Evolutionary conservation across 768 basidiomycete species (phyloP), one percentile per base, ranked within the genome.

Genomic region (Boletales sp.): DNA sequence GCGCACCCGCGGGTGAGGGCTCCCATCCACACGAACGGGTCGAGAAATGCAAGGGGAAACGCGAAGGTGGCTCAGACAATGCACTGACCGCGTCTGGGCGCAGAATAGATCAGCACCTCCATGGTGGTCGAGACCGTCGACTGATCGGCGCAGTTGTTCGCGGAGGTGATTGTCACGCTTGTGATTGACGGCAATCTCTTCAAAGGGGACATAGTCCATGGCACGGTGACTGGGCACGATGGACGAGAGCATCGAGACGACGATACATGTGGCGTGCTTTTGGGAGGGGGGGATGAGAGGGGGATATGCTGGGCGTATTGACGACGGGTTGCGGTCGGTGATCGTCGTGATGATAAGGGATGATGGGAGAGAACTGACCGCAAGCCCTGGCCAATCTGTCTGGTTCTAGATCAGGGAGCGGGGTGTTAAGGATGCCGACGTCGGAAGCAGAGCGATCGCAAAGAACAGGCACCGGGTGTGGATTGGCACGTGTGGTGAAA

Each of bases 311-410:
- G 32, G 32, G 33, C 3, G 32, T 43, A 50, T n/a, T 19, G 48
- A 39, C 21, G 31, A 35, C 45, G 52, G 41, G 49, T 46, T 1
- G 46, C 36, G 8, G 42, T 38, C 1, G 41, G 17, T 34, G 50
- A 45, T 53, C 53, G 12, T 58, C 36, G 1, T 33, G 41, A 13
- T 30, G 51, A 53, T 64, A 48, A 41, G 48, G 13, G 17, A 40
- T 9, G 8, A 25, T n/a, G 11, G 40, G 35, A 15, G 52, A 17
- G 1, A 56, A 39, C 25, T 65, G 60, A 12, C 65, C 63, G 15
- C 65, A 67, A 8, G 67, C 67, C 41, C 65, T 56, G 8, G 60
- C 67, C 13, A 67, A 41, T 48, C 64, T 57, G 34, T 67, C 65
- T 4, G 54, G 51, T 35, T 66, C 65, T 46, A 67, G 56, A 44